Conservation (phyloP, 73 alveolate genomes). For the Symbiodinium pilosum region DNA sequence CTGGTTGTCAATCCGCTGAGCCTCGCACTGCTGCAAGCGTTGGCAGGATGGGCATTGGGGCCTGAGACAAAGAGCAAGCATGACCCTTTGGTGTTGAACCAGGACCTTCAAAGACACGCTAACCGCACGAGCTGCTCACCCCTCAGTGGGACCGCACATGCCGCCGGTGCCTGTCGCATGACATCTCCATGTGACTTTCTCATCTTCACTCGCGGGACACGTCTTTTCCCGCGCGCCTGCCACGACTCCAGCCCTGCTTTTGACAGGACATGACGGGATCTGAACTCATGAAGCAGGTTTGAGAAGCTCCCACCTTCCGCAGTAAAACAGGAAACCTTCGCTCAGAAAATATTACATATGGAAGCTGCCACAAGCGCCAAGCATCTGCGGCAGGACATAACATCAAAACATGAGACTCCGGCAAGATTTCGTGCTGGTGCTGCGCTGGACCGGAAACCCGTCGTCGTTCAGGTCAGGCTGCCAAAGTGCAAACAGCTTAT, state of each 20-base stretch:
- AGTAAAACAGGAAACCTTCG: conserved; percentile 44
- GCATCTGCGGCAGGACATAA: no score
- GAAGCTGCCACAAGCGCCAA: background rate
- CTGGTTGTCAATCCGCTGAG: background rate
- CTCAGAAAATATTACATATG: background rate
- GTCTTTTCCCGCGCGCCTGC: conserved; percentile 29
- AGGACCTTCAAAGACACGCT: background rate
- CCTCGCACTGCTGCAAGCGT: conserved; percentile 36
- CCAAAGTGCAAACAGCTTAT: no score
- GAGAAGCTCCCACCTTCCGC: conserved; percentile 13
- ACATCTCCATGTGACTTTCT: background rate
- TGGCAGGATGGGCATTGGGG: conserved; percentile 90
- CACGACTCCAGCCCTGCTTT: conserved; percentile 53
- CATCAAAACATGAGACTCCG: background rate
- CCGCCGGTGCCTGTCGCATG: conserved; percentile 38
- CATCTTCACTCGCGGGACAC: background rate
- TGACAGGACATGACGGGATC: background rate
- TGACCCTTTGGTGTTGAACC: background rate
- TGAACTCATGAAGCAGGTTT: background rate
- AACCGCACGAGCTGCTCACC: background rate
- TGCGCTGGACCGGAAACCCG: conserved; percentile 76
- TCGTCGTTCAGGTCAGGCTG: conserved; percentile 88
- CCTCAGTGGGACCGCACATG: conserved; percentile 50
- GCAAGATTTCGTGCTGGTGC: conserved; percentile 56
- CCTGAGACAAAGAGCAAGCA: background rate